These are phyloP conservation scores for Coniella lustricola DNA, from an alignment of 2,329 filamentous ascomycete species.

Conservation along the genomic window DNA sequence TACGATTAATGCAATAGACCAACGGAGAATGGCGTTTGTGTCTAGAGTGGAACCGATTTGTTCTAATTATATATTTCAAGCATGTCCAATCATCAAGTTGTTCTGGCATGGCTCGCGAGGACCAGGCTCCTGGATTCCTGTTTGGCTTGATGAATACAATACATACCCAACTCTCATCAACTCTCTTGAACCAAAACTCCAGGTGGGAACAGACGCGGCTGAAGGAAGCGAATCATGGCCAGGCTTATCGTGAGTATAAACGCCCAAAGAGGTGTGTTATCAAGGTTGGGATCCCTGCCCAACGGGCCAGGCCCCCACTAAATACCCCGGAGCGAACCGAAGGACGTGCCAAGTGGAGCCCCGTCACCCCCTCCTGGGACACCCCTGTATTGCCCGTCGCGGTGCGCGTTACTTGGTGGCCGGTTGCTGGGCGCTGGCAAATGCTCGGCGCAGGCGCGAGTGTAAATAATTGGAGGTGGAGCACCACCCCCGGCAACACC, in stretches of 20 bases:
- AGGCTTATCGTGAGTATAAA: too few relatives aligned
- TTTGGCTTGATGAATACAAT: conserved; percentile 8
- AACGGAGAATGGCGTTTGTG: conserved; percentile 12
- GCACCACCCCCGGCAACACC: background rate
- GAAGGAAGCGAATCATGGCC: too few relatives aligned
- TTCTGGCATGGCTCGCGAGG: background rate
- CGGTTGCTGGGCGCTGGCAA: conserved; percentile 9
- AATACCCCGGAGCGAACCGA: conserved; percentile 4
- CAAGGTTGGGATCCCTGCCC: background rate
- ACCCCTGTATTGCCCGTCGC: too few relatives aligned
- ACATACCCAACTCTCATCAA: conserved; percentile 16
- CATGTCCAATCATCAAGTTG: conserved; percentile 2
- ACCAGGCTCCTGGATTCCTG: background rate
- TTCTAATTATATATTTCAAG: conserved; percentile 3
- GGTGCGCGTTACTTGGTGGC: conserved; percentile 1
- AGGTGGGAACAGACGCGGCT: too few relatives aligned
- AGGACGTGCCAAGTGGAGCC: background rate
- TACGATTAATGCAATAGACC: conserved; percentile 14
- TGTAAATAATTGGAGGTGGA: conserved; percentile 5
- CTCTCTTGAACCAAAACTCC: background rate
- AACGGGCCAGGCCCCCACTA: background rate
- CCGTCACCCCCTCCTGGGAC: conserved; percentile 2
- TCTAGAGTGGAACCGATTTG: background rate
- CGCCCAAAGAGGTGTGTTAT: too few relatives aligned
- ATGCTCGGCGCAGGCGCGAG: conserved; percentile 4